Conservation (phyloP, 2,329 filamentous ascomycete species). For the Colletotrichum agaves region DNA sequence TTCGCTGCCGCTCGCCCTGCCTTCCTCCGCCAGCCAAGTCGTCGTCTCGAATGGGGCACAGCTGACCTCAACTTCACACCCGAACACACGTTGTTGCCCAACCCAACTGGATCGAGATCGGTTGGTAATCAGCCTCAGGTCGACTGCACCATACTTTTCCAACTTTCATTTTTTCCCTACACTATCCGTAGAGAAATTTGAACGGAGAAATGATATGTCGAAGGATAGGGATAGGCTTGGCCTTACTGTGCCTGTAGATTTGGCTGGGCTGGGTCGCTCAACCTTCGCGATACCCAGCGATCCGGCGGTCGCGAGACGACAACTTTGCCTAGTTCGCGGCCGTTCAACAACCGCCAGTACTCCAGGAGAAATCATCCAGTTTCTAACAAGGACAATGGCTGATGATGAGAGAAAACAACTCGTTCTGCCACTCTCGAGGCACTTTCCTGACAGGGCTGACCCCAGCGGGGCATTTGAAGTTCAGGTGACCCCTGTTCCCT, state of each 20-base stretch:
- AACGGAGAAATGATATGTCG: conserved; percentile 14
- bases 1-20: conserved; percentile 12
- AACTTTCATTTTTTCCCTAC: not conserved
- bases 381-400: conserved; percentile 36
- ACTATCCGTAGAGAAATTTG: not conserved
- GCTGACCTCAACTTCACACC: conserved; percentile 33
- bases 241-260: not conserved
- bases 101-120: conserved; percentile 23
- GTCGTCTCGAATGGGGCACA: conserved; percentile 1
- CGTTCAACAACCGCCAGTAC: not conserved
- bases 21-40: conserved; percentile 19
- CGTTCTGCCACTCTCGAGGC: conserved; percentile 22
- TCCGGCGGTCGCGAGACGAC: not conserved
- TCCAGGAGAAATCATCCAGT: conserved; percentile 20
- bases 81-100: conserved; percentile 32
- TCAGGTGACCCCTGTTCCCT: conserved; percentile 33
- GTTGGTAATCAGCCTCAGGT: not conserved
- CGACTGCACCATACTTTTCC: not conserved
- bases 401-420: conserved; percentile 25
- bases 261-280: not conserved
- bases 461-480: conserved; percentile 36
- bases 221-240: conserved; percentile 1
- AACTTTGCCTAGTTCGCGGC: not conserved
- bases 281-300: conserved; percentile 8
- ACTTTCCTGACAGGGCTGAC: conserved; percentile 37